Percentiles rank a stretch among this genome's conserved stretches.
phyloP scores from a whole-genome alignment of 228 moss, liverwort and hornwort species.

The Sphagnum magellanicum region DNA sequence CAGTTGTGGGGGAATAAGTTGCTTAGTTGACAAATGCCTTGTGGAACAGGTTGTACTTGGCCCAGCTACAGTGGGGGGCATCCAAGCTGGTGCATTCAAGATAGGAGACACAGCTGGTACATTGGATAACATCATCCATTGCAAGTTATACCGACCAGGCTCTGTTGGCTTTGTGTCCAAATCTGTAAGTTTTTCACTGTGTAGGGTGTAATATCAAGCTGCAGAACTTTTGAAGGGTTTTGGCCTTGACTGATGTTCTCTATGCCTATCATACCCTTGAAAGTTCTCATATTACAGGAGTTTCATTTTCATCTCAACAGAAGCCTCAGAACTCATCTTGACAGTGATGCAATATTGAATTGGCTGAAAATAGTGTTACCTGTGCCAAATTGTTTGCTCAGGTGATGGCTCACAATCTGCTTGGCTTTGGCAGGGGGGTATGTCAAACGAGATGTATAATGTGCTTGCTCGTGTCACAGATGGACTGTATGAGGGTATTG shows the following conservation, averaged over 20 bases:
- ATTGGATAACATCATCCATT: slow-evolving; percentile 79
- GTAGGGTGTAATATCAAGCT: no score
- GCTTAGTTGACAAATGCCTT: no score
- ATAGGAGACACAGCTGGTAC: slow-evolving; percentile 98
- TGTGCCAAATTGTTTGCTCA: no score
- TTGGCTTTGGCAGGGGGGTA: slow-evolving; percentile 51
- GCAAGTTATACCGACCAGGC: slow-evolving; percentile 90
- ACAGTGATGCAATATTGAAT: no score
- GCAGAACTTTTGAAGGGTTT: no score
- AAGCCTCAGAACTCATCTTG: no score
- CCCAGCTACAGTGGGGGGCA: slow-evolving; percentile 89
- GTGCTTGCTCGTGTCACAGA: slow-evolving; percentile 90
- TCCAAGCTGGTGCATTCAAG: slow-evolving; percentile 92
- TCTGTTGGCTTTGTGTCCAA: slow-evolving; percentile 94
- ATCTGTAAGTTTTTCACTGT: slow-evolving; percentile 36
- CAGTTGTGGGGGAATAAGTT: no score
- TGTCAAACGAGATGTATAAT: slow-evolving; percentile 96
- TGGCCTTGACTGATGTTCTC: no score
- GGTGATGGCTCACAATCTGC: background rate
- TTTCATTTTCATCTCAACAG: no score
- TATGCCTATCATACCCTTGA: no score
- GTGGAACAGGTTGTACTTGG: slow-evolving; percentile 37
- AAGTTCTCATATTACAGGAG: no score
- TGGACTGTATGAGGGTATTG: slow-evolving; percentile 90
- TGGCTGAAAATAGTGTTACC: no score